phyloP scores from a whole-genome alignment of 257 asterid genomes.

The Solanum paucissectum region DNA sequence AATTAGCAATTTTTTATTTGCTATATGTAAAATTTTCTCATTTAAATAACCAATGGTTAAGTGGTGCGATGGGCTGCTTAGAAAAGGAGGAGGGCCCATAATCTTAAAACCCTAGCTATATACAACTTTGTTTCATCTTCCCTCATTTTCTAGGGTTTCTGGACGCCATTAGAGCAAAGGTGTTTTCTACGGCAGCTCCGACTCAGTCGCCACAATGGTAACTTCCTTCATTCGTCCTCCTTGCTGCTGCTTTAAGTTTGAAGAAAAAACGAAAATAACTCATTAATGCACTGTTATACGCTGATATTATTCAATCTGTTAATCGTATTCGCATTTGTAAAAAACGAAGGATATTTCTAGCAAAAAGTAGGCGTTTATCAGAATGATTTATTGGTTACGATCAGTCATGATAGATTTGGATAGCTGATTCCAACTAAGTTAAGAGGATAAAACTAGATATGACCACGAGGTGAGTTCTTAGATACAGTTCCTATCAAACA shows the following conservation, averaged over 20 bases:
- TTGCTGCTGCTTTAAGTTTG: background rate
- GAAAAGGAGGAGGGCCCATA: background rate
- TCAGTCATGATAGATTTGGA: background rate
- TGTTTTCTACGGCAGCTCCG: background rate
- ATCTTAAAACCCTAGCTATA: background rate
- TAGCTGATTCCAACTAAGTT: background rate
- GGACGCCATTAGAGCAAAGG: background rate
- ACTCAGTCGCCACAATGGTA: background rate
- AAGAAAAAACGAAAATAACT: background rate
- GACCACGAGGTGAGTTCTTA: too few relatives aligned
- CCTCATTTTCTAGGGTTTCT: background rate
- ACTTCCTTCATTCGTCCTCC: background rate
- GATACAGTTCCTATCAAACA: background rate
- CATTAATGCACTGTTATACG: too few relatives aligned
- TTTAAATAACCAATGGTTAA: background rate
- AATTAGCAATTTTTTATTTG: too few relatives aligned
- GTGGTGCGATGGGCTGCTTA: background rate
- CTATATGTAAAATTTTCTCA: too few relatives aligned
- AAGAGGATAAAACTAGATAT: background rate
- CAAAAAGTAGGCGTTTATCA: background rate
- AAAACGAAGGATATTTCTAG: too few relatives aligned
- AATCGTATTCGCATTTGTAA: background rate
- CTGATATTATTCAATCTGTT: background rate
- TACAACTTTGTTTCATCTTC: background rate
- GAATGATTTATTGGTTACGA: background rate